Evolutionary conservation across 176 grass and related monocot species (phyloP), one percentile per base, ranked within the genome.

Genomic region (Aechmea fasciata): DNA sequence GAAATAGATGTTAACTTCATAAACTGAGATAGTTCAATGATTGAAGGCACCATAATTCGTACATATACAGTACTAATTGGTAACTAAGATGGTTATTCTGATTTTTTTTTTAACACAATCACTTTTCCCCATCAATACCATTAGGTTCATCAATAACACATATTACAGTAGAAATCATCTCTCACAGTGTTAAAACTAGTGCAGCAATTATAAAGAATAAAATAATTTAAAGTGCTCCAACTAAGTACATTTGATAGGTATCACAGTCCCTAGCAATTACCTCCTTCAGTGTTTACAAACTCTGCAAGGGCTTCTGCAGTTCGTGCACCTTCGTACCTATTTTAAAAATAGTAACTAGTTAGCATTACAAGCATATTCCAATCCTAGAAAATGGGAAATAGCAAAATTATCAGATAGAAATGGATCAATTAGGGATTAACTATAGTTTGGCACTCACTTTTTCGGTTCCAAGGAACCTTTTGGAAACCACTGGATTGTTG

Each of bases 401-500:
- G 49, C 6, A 83, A 64, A 78, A 18, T 10, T 15, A 25, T 7
- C 13, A 1, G 69, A 13, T 14, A 4, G 48, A 29, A 83, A 33
- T 3, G 71, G 51, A 79, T 19, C 47, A 75, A 28, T 25, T 69
- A 61, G 64, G n/a, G n/a, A 52, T 23, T 28, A 53, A 41, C 77
- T 54, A 75, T 69, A 29, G 18, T 15, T 23, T 49, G 13, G 22
- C 15, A 52, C 86, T 83, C 57, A 97, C 94, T 87, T 97, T 83
- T 90, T 97, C 3, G 94, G 77, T 77, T 97, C 89, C 72, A 92
- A 83, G 24, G 94, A 97, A 64, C 94, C 94, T 83, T 97, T 92
- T 14, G 94, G 84, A 47, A 97, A 97, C 93, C 89, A 97, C 54
- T 92, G 94, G 69, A 97, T 79, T 83, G 94, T 97, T 65, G 94